Base-by-base conservation (phyloP, 345 rosid genomes). In the Pistacia atlantica region DNA sequence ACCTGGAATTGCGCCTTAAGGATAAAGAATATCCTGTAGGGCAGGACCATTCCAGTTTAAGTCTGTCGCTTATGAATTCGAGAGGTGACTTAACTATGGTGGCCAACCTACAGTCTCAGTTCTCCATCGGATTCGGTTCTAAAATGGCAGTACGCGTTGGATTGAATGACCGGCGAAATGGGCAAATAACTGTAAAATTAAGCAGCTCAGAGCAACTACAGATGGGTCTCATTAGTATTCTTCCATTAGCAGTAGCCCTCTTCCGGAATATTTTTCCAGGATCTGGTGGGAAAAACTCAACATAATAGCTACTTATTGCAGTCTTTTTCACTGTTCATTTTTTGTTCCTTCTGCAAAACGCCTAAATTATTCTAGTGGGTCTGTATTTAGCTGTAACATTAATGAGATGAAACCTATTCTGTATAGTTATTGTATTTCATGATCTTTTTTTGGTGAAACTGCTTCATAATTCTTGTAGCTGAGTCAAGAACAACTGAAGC, bases 141-240 rank as follows among this genome's bases (percentile, higher is more conserved):
- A 81, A 77, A 65, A 74, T 86, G 83, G 80, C 72, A 0, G 63
- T 86, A 28, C 48, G 58, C 2, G 78, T 78, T 14, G 88, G 88
- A n/a, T 74, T 88, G 80, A 88, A 86, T 81, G 76, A 81, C 71
- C 83, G 78, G 82, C 76, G 63, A 55, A 83, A 78, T 2, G 88
- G 88, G 71, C 83, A 86, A 67, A 75, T 88, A 66, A 76, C 65
- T 17, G 38, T 88, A 72, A 86, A 84, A 78, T 70, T 78, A 46
- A 86, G 81, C 85, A 81, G 87, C 80, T 81, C 86, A 1, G 82
- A 88, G 8, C 79, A 80, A 31, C 77, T 80, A 4, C 87, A 83
- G 35, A 46, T 81, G 35, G 85, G 81, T 5, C 80, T 84, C 28
- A 14, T 80, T 17, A 78, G 81, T 38, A 38, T 84, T 55, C 45